Evolutionary conservation across 495 filamentous ascomycete species (phyloP), one percentile per base, ranked within the genome.

Genomic region (Penicillium manginii): DNA sequence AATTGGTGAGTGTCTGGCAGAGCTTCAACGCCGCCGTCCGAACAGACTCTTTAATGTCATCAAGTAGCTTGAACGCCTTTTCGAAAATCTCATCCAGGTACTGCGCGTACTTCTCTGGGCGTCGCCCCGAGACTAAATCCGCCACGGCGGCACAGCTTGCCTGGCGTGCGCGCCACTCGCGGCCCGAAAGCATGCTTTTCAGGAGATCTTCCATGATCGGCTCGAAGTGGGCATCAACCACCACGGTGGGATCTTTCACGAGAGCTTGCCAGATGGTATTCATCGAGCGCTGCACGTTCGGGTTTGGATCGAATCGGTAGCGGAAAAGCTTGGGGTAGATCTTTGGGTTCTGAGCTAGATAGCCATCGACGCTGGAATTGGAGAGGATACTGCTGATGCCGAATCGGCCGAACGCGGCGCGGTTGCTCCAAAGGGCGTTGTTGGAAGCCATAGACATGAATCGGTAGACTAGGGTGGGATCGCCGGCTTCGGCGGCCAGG

Each of bases 381-480:
- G 91, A 94, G 47, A 98, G 83, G 49, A 98, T 92, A 55, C 83
- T 93, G 67, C 90, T 93, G 54, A 98, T 83, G 2, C 94, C 94
- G 61, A 97, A 96, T 15, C 92, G 84, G 15, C 94, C 93, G 72
- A 98, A 97, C 1, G 94, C 93, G 2, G 94, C 93, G 21, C 94
- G 86, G 19, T 91, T 96, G 3, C 92, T 92, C 94, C 94, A 98
- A 32, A 96, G 91, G 1, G 93, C 91, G 54, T 96, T 96, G 61
- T 96, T 94, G 1, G 91, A 88, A 2, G 94, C 94, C 57, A 98
- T 76, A 1, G 91, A 91, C 94, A 98, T 98, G 71, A 98, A 97
- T 55, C 92, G 88, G 73, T 98, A 98, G 8, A 97, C 91, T 3
- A 98, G 81, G 57, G 91, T 94, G 26, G 92, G 91, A 67, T 98